phyloP scores from a whole-genome alignment of 2,329 filamentous ascomycete species.

The Sordariomycetes sp. region DNA sequence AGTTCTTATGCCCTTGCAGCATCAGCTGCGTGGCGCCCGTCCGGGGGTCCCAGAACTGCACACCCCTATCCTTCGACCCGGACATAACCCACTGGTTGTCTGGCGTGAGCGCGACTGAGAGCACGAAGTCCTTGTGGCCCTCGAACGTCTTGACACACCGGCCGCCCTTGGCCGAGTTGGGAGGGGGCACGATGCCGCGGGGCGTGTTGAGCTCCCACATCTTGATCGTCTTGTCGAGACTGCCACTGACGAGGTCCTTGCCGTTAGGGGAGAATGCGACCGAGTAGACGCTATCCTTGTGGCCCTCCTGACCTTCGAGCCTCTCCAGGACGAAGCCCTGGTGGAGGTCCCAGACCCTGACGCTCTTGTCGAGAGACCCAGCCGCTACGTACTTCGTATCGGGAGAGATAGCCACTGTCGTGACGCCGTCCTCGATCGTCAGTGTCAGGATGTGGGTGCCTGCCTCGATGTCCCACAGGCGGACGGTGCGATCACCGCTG shows the following conservation, averaged over 20 bases:
- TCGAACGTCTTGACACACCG: constrained; percentile 96
- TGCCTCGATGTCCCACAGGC: constrained; percentile 89
- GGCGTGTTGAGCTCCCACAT: constrained; percentile 89
- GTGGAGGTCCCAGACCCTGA: constrained; percentile 89
- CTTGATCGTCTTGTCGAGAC: constrained; percentile 96
- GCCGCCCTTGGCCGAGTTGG: constrained; percentile 63
- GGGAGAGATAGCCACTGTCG: constrained; percentile 92
- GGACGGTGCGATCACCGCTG: constrained; percentile 85
- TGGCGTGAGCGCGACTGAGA: constrained; percentile 88
- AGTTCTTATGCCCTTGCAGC: constrained; percentile 98
- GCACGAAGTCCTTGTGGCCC: constrained; percentile 95
- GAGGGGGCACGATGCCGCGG: constrained; percentile 44
- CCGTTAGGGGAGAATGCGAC: constrained; percentile 93
- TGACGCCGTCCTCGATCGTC: constrained; percentile 92
- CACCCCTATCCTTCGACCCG: constrained; percentile 90
- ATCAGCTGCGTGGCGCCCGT: constrained; percentile 93
- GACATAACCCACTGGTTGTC: constrained; percentile 94
- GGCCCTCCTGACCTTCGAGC: constrained; percentile 82
- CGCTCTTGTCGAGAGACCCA: constrained; percentile 92
- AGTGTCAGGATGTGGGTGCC: constrained; percentile 73
- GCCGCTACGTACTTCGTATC: constrained; percentile 91
- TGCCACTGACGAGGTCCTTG: constrained; percentile 84
- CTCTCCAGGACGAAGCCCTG: constrained; percentile 80
- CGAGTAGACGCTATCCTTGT: constrained; percentile 94
- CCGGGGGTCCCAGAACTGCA: constrained; percentile 96